Evolutionary conservation across 1,284 basidiomycete species (phyloP).

Genomic region (Chiua sp.): DNA sequence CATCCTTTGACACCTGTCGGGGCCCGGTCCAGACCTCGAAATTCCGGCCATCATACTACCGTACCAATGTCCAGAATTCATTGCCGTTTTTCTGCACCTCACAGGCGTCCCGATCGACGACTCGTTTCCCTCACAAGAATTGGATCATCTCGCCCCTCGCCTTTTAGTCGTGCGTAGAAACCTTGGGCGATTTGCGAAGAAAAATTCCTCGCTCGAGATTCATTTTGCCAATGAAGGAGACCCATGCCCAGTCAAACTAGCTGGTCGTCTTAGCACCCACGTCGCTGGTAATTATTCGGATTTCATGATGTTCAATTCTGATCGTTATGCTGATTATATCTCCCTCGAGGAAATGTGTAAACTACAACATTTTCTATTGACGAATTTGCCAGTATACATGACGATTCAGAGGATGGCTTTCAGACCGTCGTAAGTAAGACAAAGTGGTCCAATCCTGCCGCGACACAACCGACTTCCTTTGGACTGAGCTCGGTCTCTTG

Average conservation of each 20-base stretch:
- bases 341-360: conserved; percentile 87
- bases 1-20: conserved; percentile 44
- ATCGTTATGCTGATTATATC: conserved; percentile 78
- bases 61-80: conserved; percentile 64
- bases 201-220: conserved; percentile 49
- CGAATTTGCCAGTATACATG: conserved; percentile 31
- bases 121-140: conserved; percentile 75
- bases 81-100: conserved; percentile 89
- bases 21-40: conserved; percentile 76
- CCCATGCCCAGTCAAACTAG: conserved; percentile 84
- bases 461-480: conserved; percentile 37
- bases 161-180: conserved; percentile 65
- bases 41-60: conserved; percentile 67
- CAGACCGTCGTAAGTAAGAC: conserved; percentile 57
- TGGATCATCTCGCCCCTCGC: conserved; percentile 78
- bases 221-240: conserved; percentile 87
- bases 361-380: conserved; percentile 30
- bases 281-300: conserved; percentile 85
- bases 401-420: conserved; percentile 62
- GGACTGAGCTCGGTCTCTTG: conserved; percentile 59
- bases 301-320: conserved; percentile 78
- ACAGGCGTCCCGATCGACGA: conserved; percentile 64
- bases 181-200: conserved; percentile 53
- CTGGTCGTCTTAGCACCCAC: conserved; percentile 74
- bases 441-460: conserved; percentile 43